These are phyloP conservation scores for Penicillium angulare DNA, from an alignment of 495 filamentous ascomycete genomes.

Conservation along the genomic window DNA sequence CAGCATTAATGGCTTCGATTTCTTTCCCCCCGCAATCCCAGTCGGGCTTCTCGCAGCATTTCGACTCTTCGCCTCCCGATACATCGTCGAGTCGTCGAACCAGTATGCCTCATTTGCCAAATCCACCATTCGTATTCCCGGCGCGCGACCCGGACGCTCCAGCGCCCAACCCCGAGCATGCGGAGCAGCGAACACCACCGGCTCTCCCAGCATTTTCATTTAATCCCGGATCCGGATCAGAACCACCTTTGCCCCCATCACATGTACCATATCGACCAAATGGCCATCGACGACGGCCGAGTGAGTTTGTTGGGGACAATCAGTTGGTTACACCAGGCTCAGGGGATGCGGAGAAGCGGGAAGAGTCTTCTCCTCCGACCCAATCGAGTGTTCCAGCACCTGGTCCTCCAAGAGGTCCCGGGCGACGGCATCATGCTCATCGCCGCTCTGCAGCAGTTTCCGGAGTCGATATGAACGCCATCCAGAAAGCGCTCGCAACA, in stretches of 20 bases:
- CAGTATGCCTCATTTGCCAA: slow-evolving; percentile 54
- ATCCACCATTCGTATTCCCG: slow-evolving; percentile 73
- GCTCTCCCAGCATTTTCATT: slow-evolving; percentile 64
- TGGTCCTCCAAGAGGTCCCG: slow-evolving; percentile 45
- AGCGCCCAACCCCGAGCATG: slow-evolving; percentile 9
- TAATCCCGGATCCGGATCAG: slow-evolving; percentile 50
- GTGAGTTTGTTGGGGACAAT: slow-evolving; percentile 78
- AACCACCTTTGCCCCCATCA: slow-evolving; percentile 25
- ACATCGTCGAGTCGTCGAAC: slow-evolving; percentile 25
- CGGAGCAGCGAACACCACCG: slow-evolving; percentile 28
- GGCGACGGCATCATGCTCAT: slow-evolving; percentile 74
- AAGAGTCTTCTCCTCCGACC: slow-evolving; percentile 47
- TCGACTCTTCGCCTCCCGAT: slow-evolving; percentile 24
- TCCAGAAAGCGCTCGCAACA: slow-evolving; percentile 57
- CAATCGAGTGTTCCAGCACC: slow-evolving; percentile 48
- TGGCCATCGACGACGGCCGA: slow-evolving; percentile 70
- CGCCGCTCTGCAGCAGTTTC: slow-evolving; percentile 84
- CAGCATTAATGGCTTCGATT: slow-evolving; percentile 41
- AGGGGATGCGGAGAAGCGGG: slow-evolving; percentile 64
- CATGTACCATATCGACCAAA: slow-evolving; percentile 25
- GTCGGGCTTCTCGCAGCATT: slow-evolving; percentile 33
- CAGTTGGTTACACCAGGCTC: slow-evolving; percentile 56
- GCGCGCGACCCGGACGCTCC: slow-evolving; percentile 35
- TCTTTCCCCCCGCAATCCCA: slow-evolving; percentile 40
- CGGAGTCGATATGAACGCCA: slow-evolving; percentile 73